A percentile compares a stretch with the other conserved stretches of the same genome.
Evolutionary conservation across 805 yeast genomes (phyloP).

Genomic region (Candida boidinii): DNA sequence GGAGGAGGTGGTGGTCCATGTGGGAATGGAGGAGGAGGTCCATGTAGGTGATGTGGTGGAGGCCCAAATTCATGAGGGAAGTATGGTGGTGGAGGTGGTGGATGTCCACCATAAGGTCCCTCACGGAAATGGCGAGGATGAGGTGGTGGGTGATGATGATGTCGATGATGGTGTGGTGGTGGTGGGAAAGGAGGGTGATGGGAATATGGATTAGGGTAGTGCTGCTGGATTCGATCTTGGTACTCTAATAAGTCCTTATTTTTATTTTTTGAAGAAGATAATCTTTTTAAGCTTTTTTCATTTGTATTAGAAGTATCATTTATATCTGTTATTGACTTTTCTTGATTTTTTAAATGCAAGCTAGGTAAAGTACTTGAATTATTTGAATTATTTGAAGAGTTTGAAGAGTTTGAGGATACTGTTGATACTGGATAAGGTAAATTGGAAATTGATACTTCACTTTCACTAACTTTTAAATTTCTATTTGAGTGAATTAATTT

Average conservation of each 20-base stretch:
- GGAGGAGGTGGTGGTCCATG: constrained; percentile 5
- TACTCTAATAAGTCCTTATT: background rate
- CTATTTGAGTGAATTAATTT: background rate
- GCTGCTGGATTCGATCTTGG: background rate
- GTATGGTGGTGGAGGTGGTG: constrained; percentile 1
- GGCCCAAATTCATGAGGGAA: constrained; percentile 1
- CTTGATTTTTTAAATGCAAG: too few species aligned
- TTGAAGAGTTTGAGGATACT: too few species aligned
- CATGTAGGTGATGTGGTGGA: constrained; percentile 3
- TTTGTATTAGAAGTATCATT: too few species aligned
- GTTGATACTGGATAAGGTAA: too few species aligned
- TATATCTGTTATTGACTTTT: too few species aligned
- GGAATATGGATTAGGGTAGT: constrained; percentile 1
- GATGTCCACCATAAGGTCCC: background rate
- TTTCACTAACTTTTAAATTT: constrained; percentile 2
- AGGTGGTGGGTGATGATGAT: constrained; percentile 5
- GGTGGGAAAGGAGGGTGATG: constrained; percentile 1
- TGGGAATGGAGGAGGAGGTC: constrained; percentile 1
- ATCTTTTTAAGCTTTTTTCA: too few species aligned
- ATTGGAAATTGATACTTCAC: constrained; percentile 1
- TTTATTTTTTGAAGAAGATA: too few species aligned
- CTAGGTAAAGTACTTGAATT: too few species aligned
- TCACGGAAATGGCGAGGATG: constrained; percentile 2
- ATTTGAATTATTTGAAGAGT: too few species aligned
- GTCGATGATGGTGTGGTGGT: constrained; percentile 4